phyloP scores from a whole-genome alignment of 805 yeast species.

The Maudiozyma saulgeensis region DNA sequence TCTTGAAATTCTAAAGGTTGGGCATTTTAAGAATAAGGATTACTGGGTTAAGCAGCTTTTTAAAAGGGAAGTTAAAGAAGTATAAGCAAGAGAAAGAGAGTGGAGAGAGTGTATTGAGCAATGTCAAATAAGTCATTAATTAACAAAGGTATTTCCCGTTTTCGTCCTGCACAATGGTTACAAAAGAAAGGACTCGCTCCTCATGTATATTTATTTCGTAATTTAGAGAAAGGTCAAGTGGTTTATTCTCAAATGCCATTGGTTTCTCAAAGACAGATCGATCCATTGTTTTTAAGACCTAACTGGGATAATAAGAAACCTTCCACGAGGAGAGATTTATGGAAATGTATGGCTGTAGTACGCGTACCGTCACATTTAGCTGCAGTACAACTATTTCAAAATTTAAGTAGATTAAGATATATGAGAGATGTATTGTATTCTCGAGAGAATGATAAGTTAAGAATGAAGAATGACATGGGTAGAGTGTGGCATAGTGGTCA shows the following conservation, averaged over 20 bases:
- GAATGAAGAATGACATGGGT: slow-evolving; percentile 67
- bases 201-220: slow-evolving; percentile 73
- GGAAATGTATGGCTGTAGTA: slow-evolving; percentile 87
- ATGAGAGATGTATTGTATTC: slow-evolving; percentile 56
- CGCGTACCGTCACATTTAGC: slow-evolving; percentile 49
- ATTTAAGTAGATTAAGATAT: slow-evolving; percentile 62
- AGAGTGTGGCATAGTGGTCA: slow-evolving; percentile 82
- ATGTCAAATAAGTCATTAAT: slow-evolving; percentile 1
- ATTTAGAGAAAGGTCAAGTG: slow-evolving; percentile 83
- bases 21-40: too few relatives aligned
- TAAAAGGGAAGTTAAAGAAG: too few relatives aligned
- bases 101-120: slow-evolving; percentile 2
- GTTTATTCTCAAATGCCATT: slow-evolving; percentile 74
- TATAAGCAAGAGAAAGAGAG: not conserved
- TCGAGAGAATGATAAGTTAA: slow-evolving; percentile 53
- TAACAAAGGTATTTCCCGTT: slow-evolving; percentile 26
- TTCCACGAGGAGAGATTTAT: slow-evolving; percentile 68
- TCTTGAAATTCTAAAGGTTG: too few relatives aligned
- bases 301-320: slow-evolving; percentile 88
- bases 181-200: slow-evolving; percentile 61
- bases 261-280: slow-evolving; percentile 39
- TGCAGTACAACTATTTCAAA: slow-evolving; percentile 66
- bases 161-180: slow-evolving; percentile 52
- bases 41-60: too few relatives aligned
- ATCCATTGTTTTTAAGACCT: slow-evolving; percentile 55